Evolutionary conservation across 2,329 filamentous ascomycete species (phyloP).

Genomic region (Magnaporthiopsis incrustans): DNA sequence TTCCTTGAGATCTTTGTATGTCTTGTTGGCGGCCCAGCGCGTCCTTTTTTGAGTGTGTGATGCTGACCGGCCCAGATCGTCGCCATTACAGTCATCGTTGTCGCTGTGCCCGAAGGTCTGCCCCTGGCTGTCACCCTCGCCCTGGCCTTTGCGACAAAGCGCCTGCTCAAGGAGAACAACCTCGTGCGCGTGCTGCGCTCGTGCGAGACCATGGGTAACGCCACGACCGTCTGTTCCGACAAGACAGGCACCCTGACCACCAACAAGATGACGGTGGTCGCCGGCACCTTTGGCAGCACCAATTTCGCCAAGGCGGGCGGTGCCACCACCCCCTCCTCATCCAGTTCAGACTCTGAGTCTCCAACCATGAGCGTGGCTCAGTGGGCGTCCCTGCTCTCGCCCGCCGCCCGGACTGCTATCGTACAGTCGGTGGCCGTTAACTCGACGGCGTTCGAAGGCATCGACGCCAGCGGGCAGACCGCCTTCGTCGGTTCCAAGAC

Average conservation of each 20-base stretch:
- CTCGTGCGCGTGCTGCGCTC: constrained; percentile 57
- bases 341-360: constrained; percentile 30
- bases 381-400: constrained; percentile 22
- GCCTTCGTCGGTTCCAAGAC: constrained; percentile 49
- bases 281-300: constrained; percentile 46
- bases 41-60: neutral
- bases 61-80: constrained; percentile 54
- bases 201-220: constrained; percentile 65
- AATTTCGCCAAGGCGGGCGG: neutral
- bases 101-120: constrained; percentile 59
- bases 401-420: constrained; percentile 25
- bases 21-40: constrained; percentile 32
- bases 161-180: constrained; percentile 63
- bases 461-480: constrained; percentile 29
- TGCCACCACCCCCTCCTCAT: constrained; percentile 22
- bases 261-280: constrained; percentile 61
- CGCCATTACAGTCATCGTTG: constrained; percentile 57
- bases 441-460: constrained; percentile 48
- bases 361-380: constrained; percentile 14
- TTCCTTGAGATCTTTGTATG: constrained; percentile 42
- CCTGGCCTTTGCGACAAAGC: constrained; percentile 58
- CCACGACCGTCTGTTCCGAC: constrained; percentile 52
- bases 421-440: constrained; percentile 44
- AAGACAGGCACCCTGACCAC: constrained; percentile 61
- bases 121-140: constrained; percentile 60